These are phyloP conservation scores for Monosporozyma siamensis DNA, from an alignment of 805 yeast species.

Conservation along the genomic window DNA sequence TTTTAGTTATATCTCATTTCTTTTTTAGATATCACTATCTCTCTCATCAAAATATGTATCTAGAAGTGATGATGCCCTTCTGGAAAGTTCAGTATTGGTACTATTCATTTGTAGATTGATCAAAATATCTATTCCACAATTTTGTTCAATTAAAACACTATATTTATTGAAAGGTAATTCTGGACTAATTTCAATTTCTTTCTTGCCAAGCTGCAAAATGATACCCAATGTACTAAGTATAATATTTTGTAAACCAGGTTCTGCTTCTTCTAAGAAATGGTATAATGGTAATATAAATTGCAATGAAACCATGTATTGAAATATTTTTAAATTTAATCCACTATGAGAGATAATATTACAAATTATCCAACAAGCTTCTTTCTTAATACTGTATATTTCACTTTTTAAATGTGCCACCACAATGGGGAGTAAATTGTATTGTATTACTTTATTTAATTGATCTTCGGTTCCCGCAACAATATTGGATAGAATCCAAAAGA, in stretches of 20 bases:
- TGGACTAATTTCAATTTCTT: slow-evolving; percentile 60
- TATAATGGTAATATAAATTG: slow-evolving; percentile 95
- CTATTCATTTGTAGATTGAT: neutral
- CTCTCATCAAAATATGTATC: neutral
- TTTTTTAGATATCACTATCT: neutral
- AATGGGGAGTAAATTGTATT: slow-evolving; percentile 84
- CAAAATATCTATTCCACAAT: neutral
- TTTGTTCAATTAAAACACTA: neutral
- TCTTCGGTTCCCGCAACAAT: slow-evolving; percentile 91
- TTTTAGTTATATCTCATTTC: neutral
- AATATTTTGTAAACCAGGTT: slow-evolving; percentile 81
- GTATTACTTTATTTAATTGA: slow-evolving; percentile 91
- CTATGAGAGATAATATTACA: slow-evolving; percentile 97
- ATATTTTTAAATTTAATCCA: slow-evolving; percentile 80
- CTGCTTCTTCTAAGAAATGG: slow-evolving; percentile 76
- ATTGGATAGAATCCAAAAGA: slow-evolving; percentile 95
- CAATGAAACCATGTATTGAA: slow-evolving; percentile 79
- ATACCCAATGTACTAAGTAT: slow-evolving; percentile 89
- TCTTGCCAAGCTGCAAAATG: slow-evolving; percentile 82
- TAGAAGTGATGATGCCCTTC: neutral
- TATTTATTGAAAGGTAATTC: neutral
- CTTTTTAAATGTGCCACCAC: slow-evolving; percentile 64
- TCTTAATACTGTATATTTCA: slow-evolving; percentile 88
- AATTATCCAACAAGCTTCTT: slow-evolving; percentile 98
- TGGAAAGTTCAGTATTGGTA: neutral